phyloP scores from a whole-genome alignment of 176 grass and related monocot genomes.

The Typha latifolia region DNA sequence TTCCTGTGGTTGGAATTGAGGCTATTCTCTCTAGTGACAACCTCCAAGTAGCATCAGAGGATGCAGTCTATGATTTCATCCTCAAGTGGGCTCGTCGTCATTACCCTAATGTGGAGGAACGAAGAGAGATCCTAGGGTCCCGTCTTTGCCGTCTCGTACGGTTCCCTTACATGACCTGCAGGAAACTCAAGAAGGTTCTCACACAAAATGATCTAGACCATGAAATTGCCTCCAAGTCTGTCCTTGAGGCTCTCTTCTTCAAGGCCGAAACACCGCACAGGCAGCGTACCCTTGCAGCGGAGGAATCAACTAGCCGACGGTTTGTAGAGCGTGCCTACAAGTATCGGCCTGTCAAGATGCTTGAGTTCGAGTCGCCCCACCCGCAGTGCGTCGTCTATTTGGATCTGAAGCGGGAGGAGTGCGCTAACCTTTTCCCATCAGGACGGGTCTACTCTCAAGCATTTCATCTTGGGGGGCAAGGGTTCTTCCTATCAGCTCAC shows the following conservation, averaged over 20 bases:
- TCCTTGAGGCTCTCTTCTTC: constrained; percentile 19
- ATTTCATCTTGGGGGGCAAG: constrained; percentile 17
- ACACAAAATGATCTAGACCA: constrained; percentile 8
- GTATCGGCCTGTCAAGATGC: constrained; percentile 5
- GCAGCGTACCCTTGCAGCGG: background rate
- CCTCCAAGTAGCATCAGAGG: constrained; percentile 21
- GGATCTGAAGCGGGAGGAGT: constrained; percentile 18
- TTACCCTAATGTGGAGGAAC: background rate
- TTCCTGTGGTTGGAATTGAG: constrained; percentile 15
- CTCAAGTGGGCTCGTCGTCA: constrained; percentile 15
- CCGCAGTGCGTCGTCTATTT: constrained; percentile 19
- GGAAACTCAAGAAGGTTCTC: constrained; percentile 13
- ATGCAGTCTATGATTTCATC: constrained; percentile 12
- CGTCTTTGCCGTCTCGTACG: background rate
- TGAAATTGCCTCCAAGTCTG: background rate
- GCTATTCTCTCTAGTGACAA: constrained; percentile 20
- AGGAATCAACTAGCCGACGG: background rate
- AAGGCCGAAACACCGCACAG: constrained; percentile 1
- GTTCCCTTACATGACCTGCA: constrained; percentile 14
- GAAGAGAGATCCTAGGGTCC: constrained; percentile 9
- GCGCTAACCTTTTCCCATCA: constrained; percentile 1
- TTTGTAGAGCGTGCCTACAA: constrained; percentile 15
- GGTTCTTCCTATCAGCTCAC: constrained; percentile 10
- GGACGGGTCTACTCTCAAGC: constrained; percentile 5
- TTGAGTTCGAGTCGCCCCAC: constrained; percentile 15